Conservation (phyloP, 1,284 basidiomycete genomes). For the Malassezia psittaci region DNA sequence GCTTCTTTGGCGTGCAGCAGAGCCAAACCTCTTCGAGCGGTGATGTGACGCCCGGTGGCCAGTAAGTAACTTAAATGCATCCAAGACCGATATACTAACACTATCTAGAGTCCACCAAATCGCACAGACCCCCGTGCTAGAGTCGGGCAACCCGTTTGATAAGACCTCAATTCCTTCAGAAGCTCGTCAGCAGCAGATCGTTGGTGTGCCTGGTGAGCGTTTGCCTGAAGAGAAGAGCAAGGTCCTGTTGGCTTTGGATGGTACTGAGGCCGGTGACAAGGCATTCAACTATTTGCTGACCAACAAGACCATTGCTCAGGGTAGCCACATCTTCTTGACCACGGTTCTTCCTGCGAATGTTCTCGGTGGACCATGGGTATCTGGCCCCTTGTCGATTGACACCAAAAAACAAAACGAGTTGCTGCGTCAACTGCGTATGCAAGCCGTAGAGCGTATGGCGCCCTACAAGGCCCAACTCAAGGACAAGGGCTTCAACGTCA, state of each 20-base stretch:
- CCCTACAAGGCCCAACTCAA: slow-evolving; percentile 39
- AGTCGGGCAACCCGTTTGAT: slow-evolving; percentile 40
- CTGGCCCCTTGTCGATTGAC: slow-evolving; percentile 40
- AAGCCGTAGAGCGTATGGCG: slow-evolving; percentile 36
- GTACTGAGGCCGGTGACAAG: slow-evolving; percentile 41
- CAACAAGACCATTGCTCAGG: slow-evolving; percentile 24
- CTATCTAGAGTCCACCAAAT: slow-evolving; percentile 14
- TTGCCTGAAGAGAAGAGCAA: slow-evolving; percentile 24
- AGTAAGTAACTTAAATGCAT: not conserved
- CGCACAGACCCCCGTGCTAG: slow-evolving; percentile 40
- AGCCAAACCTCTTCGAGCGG: slow-evolving; percentile 5
- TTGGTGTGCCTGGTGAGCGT: slow-evolving; percentile 27
- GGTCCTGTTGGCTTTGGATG: slow-evolving; percentile 40
- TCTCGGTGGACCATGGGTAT: slow-evolving; percentile 38
- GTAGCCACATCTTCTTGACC: slow-evolving; percentile 35
- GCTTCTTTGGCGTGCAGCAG: slow-evolving; percentile 13
- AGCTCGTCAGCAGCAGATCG: slow-evolving; percentile 42
- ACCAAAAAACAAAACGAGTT: slow-evolving; percentile 40
- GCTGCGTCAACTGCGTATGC: slow-evolving; percentile 31
- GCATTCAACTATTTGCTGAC: slow-evolving; percentile 36
- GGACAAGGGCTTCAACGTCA: slow-evolving; percentile 32
- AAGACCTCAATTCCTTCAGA: slow-evolving; percentile 31
- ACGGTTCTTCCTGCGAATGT: slow-evolving; percentile 41
- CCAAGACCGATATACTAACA: not conserved
- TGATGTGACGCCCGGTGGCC: slow-evolving; percentile 10